Base-by-base conservation (phyloP, 805 yeast genomes). In the Saccharomycopsis fermentans region DNA sequence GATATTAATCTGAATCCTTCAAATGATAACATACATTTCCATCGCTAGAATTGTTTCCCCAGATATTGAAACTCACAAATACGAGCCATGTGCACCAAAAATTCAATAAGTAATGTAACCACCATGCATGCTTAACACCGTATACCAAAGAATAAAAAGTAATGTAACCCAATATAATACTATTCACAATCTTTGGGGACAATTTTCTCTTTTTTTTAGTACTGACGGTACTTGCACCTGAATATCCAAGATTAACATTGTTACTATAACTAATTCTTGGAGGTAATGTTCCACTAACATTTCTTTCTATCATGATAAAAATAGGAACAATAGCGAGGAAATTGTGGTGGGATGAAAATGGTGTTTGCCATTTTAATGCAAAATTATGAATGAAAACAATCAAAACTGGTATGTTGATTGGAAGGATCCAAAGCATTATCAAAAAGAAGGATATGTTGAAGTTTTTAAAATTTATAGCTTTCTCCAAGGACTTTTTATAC, bases 341-440 rank as follows among this genome's bases (percentile, higher is more conserved):
- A 66, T 89, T 90, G 68, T 91, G 96, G 68, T 90, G 96, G 0
- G 96, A 86, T 5, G 87, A 81, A 66, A 90, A 90, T 17, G 96
- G 90, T 0, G 94, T 87, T 58, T 77, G 79, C 96, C 96, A 88
- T 63, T 78, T 81, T 19, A 89, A 77, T 1, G 86, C 78, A 59
- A 90, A 74, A 66, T 90, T 87, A 66, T 88, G 96, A 36, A 87
- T 72, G 75, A 90, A 90, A 1, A 90, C 96, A 59, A 90, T 74
- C 32, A 90, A 68, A 1, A 87, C 82, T 0, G 97, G 96, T 0
- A 84, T 73, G 65, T 86, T 86, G 21, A 90, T 81, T 0, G 96
- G 96, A 4, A 88, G 70, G 9, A 88, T 76, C 86, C 96, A 86
- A 9, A 87, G 61, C 85, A 90, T 80, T 57, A 90, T 65, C 66